Evolutionary conservation across 306 rosid species (phyloP), one percentile per base, ranked within the genome.

Genomic region (Albizia julibrissin): DNA sequence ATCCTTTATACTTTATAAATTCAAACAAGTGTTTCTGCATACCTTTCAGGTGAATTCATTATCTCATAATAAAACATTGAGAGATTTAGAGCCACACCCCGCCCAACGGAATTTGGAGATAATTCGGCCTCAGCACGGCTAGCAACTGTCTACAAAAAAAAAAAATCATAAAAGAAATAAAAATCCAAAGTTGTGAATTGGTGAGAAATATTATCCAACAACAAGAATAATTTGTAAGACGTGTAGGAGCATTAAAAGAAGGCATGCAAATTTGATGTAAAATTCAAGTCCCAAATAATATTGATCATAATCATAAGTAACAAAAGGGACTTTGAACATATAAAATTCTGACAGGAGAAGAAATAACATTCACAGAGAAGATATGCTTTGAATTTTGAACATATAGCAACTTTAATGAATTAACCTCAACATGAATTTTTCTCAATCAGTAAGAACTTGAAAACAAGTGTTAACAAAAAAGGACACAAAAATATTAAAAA

Each of bases 21-120:
- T 42, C 13, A 69, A 22, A 12, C 58, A 84, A 64, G 33, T 69
- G 10, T 78, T 47, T 79, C 31, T 3, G 29, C 87, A 71, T 81
- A 93, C 97, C 94, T 91, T 87, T 91, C 93, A 49, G 94, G 89
- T 69, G 92, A 87, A 86, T 91, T 90, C 91, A 93, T n/a, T 81
- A 89, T 93, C 82, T 93, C 97, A 85, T 88, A 93, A 87, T 91
- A 93, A 86, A 93, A 91, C 88, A 93, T 94, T 2, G 94, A 93
- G 84, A 85, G 90, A 85, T 93, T 93, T 85, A 91, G 85, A 74
- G 92, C 94, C 82, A 93, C 81, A 58, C 96, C 95, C 91, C 91
- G 75, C 40, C 93, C 92, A 74, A 93, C 88, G 59, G 94, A 94
- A 85, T 93, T 90, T 10, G 94, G 86, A 79, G 93, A 82, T 79